Conservation (phyloP, 2,329 filamentous ascomycete species). For the Stemphylium lycopersici region DNA sequence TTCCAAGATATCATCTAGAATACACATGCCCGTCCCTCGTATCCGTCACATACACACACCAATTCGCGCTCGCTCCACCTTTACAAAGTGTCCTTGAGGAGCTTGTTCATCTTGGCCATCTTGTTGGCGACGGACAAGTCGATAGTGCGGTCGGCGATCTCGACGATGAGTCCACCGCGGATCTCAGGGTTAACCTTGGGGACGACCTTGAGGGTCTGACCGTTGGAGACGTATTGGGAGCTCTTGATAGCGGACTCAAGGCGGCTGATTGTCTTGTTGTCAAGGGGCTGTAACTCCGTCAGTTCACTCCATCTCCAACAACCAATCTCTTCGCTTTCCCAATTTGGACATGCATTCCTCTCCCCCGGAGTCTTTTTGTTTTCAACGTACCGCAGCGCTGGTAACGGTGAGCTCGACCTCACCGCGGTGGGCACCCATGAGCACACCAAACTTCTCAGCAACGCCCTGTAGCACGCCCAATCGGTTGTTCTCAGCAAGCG, state of each 20-base stretch:
- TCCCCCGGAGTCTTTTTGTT: too few species aligned
- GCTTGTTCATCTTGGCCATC: slow-evolving; percentile 99
- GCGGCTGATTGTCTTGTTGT: slow-evolving; percentile 82
- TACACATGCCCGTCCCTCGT: slow-evolving; percentile 38
- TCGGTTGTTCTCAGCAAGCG: slow-evolving; percentile 96
- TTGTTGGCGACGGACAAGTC: slow-evolving; percentile 94
- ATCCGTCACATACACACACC: slow-evolving; percentile 9
- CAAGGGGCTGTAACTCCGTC: slow-evolving; percentile 68
- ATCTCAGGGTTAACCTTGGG: slow-evolving; percentile 96
- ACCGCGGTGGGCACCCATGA: slow-evolving; percentile 88
- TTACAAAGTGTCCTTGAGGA: slow-evolving; percentile 96
- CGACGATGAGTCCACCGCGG: slow-evolving; percentile 89
- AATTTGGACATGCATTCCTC: not conserved
- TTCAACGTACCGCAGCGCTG: slow-evolving; percentile 76
- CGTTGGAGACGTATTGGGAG: slow-evolving; percentile 83
- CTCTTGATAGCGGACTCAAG: slow-evolving; percentile 89
- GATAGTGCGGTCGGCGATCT: slow-evolving; percentile 97
- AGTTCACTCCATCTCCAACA: slow-evolving; percentile 9
- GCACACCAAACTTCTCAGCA: slow-evolving; percentile 80
- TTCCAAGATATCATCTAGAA: slow-evolving; percentile 41
- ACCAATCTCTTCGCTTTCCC: too few species aligned
- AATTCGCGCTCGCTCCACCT: slow-evolving; percentile 49
- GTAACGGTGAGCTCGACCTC: slow-evolving; percentile 94
- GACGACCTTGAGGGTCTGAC: slow-evolving; percentile 98
- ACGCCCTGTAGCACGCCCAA: slow-evolving; percentile 81